Conservation (phyloP, 805 yeast genomes). For the Suhomyces emberorum region DNA sequence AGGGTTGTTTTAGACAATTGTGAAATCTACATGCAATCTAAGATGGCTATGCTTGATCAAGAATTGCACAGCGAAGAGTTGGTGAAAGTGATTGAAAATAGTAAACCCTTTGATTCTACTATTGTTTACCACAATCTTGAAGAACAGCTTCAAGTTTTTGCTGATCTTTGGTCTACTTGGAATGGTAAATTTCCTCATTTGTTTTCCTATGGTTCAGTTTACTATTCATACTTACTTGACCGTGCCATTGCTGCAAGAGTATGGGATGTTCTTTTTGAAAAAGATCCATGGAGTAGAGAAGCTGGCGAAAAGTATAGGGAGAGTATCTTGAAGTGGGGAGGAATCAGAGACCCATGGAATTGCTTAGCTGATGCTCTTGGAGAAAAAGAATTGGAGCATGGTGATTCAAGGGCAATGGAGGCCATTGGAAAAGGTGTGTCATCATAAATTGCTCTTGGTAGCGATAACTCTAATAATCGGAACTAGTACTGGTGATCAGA, state of each 20-base stretch:
- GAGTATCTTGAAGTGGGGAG: constrained; percentile 87
- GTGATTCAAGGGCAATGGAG: constrained; percentile 72
- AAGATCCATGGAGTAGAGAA: constrained; percentile 64
- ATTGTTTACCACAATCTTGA: constrained; percentile 67
- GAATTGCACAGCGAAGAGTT: constrained; percentile 49
- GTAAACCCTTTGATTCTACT: constrained; percentile 36
- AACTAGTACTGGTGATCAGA: too few relatives aligned
- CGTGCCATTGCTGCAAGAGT: constrained; percentile 86
- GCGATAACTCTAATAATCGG: too few relatives aligned
- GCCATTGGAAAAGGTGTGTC: too few relatives aligned
- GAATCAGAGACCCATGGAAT: constrained; percentile 84
- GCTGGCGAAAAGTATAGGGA: constrained; percentile 77
- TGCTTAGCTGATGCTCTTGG: constrained; percentile 79
- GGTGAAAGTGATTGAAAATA: constrained; percentile 3
- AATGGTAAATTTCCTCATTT: constrained; percentile 93
- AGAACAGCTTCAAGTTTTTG: constrained; percentile 53
- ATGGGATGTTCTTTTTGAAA: constrained; percentile 69
- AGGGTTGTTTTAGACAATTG: constrained; percentile 56
- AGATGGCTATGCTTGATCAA: constrained; percentile 89
- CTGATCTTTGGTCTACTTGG: constrained; percentile 76
- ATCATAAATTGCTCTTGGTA: too few relatives aligned
- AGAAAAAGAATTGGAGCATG: constrained; percentile 54
- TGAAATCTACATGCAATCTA: constrained; percentile 82
- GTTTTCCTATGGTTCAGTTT: constrained; percentile 90
- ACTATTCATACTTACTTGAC: constrained; percentile 88